Evolutionary conservation across 2,329 filamentous ascomycete genomes (phyloP).

Genomic region (Cladosporium velox): DNA sequence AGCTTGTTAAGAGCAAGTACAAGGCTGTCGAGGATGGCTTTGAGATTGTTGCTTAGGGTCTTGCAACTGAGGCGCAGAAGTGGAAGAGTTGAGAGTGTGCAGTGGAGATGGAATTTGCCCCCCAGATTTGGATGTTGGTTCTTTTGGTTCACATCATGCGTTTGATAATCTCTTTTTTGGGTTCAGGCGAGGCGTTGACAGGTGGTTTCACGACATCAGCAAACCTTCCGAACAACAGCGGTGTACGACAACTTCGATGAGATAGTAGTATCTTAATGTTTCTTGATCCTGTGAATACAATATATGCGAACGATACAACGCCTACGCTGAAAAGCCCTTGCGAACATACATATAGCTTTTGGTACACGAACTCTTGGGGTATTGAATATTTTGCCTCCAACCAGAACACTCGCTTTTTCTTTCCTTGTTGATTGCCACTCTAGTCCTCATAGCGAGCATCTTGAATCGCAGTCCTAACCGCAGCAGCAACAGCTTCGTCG

Average conservation of each 20-base stretch:
- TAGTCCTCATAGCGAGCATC: conserved; percentile 8
- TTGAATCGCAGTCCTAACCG: neutral
- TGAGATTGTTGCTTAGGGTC: neutral
- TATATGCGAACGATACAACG: neutral
- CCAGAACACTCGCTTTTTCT: neutral
- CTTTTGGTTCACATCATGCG: no score
- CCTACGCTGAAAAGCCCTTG: conserved; percentile 6
- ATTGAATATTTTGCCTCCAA: neutral
- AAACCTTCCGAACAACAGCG: neutral
- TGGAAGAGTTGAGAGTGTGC: neutral
- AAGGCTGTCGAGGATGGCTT: conserved; percentile 16
- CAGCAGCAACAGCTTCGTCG: conserved; percentile 7
- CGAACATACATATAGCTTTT: neutral
- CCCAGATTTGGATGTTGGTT: neutral
- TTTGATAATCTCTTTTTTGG: neutral
- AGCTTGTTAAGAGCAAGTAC: conserved; percentile 58
- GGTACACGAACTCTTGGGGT: neutral
- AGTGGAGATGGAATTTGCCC: neutral
- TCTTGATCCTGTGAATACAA: neutral
- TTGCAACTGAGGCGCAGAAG: neutral
- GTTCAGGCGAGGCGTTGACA: conserved; percentile 13
- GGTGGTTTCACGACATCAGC: conserved; percentile 4
- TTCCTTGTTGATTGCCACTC: neutral
- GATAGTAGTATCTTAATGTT: conserved; percentile 11
- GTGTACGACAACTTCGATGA: no score